Evolutionary conservation across 176 grass and related monocot genomes (phyloP).

Genomic region (Bothriochloa decipiens): DNA sequence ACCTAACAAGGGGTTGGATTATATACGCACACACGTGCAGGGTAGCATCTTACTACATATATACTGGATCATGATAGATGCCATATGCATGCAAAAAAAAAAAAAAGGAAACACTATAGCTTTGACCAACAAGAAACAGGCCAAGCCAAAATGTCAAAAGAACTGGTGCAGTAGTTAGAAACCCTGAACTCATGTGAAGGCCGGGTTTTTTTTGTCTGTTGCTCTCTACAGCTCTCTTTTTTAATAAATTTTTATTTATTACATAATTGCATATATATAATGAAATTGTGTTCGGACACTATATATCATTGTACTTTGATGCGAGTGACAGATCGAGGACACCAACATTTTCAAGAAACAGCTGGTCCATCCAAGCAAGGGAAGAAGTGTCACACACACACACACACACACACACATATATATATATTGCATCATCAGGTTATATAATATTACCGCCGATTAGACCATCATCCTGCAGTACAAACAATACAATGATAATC

Average conservation of each 20-base stretch:
- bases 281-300: background rate
- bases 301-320: slow-evolving; percentile 15
- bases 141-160: background rate
- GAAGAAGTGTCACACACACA: slow-evolving; percentile 11
- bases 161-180: background rate
- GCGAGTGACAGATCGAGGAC: background rate
- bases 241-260: background rate
- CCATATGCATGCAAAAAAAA: no score
- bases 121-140: background rate
- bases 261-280: background rate
- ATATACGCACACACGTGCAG: background rate
- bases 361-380: background rate
- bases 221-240: background rate
- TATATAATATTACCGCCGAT: background rate
- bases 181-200: background rate
- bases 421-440: no score
- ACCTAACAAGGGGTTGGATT: background rate
- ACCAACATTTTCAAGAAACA: slow-evolving; percentile 7
- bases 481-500: slow-evolving; percentile 1
- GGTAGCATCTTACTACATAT: background rate
- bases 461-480: background rate
- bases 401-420: no score
- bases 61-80: no score
- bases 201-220: no score
- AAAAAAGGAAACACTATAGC: no score